Evolutionary conservation across 2,329 filamentous ascomycete species (phyloP).

Genomic region (Clonostachys rhizophaga): DNA sequence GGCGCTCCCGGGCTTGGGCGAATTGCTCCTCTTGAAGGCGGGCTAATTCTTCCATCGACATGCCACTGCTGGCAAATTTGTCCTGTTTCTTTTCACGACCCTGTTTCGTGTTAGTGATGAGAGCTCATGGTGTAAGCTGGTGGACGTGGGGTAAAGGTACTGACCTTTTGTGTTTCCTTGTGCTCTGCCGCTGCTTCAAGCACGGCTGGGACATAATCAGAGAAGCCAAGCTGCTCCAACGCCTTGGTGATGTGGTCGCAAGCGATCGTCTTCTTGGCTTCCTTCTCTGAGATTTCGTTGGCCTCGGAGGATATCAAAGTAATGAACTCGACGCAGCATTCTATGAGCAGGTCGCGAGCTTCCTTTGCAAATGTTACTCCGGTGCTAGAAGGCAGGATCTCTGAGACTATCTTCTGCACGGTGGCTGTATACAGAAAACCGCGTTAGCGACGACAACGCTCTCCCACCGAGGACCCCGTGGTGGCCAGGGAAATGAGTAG

Average conservation of each 20-base stretch:
- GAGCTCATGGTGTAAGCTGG: conserved; percentile 29
- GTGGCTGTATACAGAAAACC: conserved; percentile 39
- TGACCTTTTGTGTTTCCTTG: conserved; percentile 87
- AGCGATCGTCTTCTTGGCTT: conserved; percentile 98
- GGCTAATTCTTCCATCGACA: conserved; percentile 86
- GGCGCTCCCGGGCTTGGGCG: conserved; percentile 56
- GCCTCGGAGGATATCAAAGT: conserved; percentile 97
- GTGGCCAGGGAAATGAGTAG: not conserved
- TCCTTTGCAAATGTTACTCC: conserved; percentile 92
- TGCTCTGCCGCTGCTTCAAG: conserved; percentile 84
- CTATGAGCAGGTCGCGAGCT: conserved; percentile 89
- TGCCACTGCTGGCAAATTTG: conserved; percentile 91
- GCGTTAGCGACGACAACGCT: conserved; percentile 15
- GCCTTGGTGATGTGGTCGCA: conserved; percentile 97
- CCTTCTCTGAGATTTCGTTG: conserved; percentile 98
- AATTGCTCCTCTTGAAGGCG: conserved; percentile 90
- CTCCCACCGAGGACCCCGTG: not conserved
- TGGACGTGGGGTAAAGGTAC: conserved; percentile 8
- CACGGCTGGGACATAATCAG: conserved; percentile 86
- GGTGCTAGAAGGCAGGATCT: conserved; percentile 74
- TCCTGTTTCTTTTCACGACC: conserved; percentile 94
- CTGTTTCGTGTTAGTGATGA: conserved; percentile 38
- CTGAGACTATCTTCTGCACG: conserved; percentile 83
- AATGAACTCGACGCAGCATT: conserved; percentile 99
- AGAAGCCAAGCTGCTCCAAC: conserved; percentile 85